Evolutionary conservation across 148 eudicot genomes (phyloP), one percentile per base, ranked within the genome.

Genomic region (Chenopodium berlandieri): DNA sequence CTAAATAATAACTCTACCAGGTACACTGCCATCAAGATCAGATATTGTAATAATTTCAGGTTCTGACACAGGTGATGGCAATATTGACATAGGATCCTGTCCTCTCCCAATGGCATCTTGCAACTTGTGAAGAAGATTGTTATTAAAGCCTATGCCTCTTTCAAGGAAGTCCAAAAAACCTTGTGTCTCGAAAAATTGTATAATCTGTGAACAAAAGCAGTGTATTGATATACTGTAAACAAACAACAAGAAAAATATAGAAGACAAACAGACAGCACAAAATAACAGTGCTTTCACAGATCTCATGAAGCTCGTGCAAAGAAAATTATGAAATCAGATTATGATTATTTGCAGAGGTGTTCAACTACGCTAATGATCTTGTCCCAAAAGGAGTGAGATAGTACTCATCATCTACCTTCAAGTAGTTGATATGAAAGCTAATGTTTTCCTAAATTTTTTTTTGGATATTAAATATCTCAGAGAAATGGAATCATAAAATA

Each of bases 61-160:
- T 79, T 91, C 97, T 78, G 79, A 75, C 75, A 72, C 75, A 80
- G 88, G 86, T 62, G 91, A 77, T 22, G 94, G 98, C 78, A 96
- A 88, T 82, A 96, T 86, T 71, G 99, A 96, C 77, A 88, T 80
- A 83, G 95, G 98, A 86, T 94, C 89, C 85, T 96, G 98, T 75
- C 97, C 91, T 89, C 99, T 92, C 80, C 99, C 99, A 78, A 91
- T 88, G 25, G 99, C 98, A 91, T 96, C 99, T 90, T 96, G 99
- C 88, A 96, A 88, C 89, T 91, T 96, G 87, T 96, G 97, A 84
- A 96, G 93, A 87, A 96, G 99, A 83, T 96, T 96, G 69, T 85
- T 88, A 77, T 80, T 91, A 78, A 91, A 94, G 40, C 93, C 94
- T 70, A 87, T 77, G 84, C 99, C 92, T 86, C 97, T 94, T 88